These are phyloP conservation scores for Penicillium sp. DNA, from an alignment of 2,329 filamentous ascomycete genomes.

Conservation along the genomic window DNA sequence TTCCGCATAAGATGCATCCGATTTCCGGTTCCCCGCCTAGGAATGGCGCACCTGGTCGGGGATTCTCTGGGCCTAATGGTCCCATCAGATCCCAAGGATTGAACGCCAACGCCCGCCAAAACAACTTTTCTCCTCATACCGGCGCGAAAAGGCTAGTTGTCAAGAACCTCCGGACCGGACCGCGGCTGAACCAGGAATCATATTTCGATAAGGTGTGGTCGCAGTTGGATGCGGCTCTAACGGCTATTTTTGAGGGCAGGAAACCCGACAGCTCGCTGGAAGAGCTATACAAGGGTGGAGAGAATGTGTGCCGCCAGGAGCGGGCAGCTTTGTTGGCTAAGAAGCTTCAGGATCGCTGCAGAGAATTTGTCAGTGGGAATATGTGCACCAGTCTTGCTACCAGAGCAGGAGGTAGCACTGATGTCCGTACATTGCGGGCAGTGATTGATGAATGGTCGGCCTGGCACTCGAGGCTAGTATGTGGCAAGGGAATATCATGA, in stretches of 20 bases:
- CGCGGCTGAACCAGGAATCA: slow-evolving; percentile 58
- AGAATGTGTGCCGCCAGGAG: slow-evolving; percentile 78
- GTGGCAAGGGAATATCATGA: slow-evolving; percentile 20
- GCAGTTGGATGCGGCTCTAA: slow-evolving; percentile 65
- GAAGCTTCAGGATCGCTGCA: slow-evolving; percentile 58
- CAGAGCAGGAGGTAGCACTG: slow-evolving; percentile 46
- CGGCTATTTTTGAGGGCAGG: slow-evolving; percentile 59
- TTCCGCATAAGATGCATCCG: slow-evolving; percentile 46
- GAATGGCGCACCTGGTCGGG: slow-evolving; percentile 42
- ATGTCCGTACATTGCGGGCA: slow-evolving; percentile 56
- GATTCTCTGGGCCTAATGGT: slow-evolving; percentile 28
- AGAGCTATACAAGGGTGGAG: slow-evolving; percentile 78
- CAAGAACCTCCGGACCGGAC: slow-evolving; percentile 69
- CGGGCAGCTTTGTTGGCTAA: slow-evolving; percentile 60
- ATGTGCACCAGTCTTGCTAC: slow-evolving; percentile 54
- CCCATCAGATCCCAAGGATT: slow-evolving; percentile 23
- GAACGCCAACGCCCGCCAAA: slow-evolving; percentile 30
- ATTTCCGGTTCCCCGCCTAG: slow-evolving; percentile 38
- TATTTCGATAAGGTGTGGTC: slow-evolving; percentile 70
- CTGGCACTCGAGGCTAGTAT: slow-evolving; percentile 70
- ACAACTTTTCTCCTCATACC: slow-evolving; percentile 60
- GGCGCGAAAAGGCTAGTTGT: slow-evolving; percentile 83
- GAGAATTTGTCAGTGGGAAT: slow-evolving; percentile 50
- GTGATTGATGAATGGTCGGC: slow-evolving; percentile 59
- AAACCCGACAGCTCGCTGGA: slow-evolving; percentile 68